Conservation (phyloP, 192 early-diverging fungal species). For the Dispira parvispora region DNA sequence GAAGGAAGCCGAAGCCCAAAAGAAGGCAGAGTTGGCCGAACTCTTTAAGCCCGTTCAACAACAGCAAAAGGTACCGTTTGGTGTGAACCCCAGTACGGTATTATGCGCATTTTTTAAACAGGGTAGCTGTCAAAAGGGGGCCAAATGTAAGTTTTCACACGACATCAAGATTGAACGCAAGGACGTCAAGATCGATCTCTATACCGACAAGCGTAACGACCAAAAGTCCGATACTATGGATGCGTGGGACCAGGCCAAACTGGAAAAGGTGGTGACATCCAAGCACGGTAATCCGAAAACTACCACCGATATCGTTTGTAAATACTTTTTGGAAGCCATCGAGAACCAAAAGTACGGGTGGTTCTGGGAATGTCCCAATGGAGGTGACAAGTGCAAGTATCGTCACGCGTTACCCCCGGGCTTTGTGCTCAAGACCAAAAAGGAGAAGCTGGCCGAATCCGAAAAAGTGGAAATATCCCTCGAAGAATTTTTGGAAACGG, state of each 20-base stretch:
- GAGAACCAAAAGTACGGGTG: slow-evolving; percentile 91
- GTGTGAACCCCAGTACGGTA: slow-evolving; percentile 90
- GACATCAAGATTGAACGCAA: slow-evolving; percentile 82
- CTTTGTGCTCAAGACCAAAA: slow-evolving; percentile 86
- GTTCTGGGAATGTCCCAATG: slow-evolving; percentile 99
- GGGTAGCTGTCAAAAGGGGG: slow-evolving; percentile 78
- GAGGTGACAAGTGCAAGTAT: slow-evolving; percentile 87
- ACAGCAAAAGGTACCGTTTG: slow-evolving; percentile 93
- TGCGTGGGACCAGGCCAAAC: slow-evolving; percentile 80
- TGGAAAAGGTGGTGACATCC: slow-evolving; percentile 73
- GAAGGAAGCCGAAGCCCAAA: slow-evolving; percentile 68
- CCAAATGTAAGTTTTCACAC: slow-evolving; percentile 96
- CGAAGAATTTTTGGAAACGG: slow-evolving; percentile 95
- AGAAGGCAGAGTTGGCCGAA: slow-evolving; percentile 77
- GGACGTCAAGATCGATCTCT: slow-evolving; percentile 79
- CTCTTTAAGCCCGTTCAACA: slow-evolving; percentile 78
- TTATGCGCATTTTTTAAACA: slow-evolving; percentile 85
- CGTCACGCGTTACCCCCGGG: slow-evolving; percentile 92
- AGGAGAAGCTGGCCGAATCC: slow-evolving; percentile 53
- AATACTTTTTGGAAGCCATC: slow-evolving; percentile 93
- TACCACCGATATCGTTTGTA: slow-evolving; percentile 96
- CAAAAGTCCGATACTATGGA: slow-evolving; percentile 68
- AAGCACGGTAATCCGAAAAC: slow-evolving; percentile 73
- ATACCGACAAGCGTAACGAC: slow-evolving; percentile 66
- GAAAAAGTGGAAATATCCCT: slow-evolving; percentile 77